Evolutionary conservation across 805 yeast species (phyloP), one percentile per base, ranked within the genome.

Genomic region (Starmerella potacharoeniae): DNA sequence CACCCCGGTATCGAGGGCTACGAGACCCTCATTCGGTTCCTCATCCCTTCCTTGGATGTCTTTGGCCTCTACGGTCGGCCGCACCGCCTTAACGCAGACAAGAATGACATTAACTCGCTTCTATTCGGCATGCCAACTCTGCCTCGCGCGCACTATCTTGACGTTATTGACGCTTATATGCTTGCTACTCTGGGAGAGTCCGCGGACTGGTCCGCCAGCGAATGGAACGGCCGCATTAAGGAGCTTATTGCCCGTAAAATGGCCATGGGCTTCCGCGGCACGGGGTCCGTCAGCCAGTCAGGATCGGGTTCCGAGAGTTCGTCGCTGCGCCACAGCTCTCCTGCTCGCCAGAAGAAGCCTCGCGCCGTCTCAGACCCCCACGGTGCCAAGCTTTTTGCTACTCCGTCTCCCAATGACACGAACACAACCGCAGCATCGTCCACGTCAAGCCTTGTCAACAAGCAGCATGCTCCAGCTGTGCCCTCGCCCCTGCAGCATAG

Each of bases 31-130:
- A 83, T 87, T 55, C 74, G 96, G 60, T 85, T 84, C 65, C 72
- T 85, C 58, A 76, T 87, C 34, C 95, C 93, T 6, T 68, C 84
- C 13, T 71, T 85, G 62, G 95, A 88, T 65, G 77, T 87, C 1
- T 88, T 86, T 72, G 77, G 77, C 56, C 74, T 88, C 42, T 87
- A 87, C 64, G 96, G 96, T 28, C 76, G 95, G 49, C 96, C 96
- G 0, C 73, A 75, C 53, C 80, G 84, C 56, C 75, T 87, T 61
- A 81, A 77, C 62, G 86, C 93, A 22, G 86, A 85, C 67, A 87
- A 86, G 68, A 65, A 73, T 1, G 85, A 87, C 61, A 66, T 76
- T 46, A 70, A 76, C 36, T 83, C 91, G 14, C 71, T 87, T 65
- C 73, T 87, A 54, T 87, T 86, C 70, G 95, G 86, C 1, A 76